Base-by-base conservation (phyloP, 805 yeast species). In the Metschnikowia drakensbergensis region DNA sequence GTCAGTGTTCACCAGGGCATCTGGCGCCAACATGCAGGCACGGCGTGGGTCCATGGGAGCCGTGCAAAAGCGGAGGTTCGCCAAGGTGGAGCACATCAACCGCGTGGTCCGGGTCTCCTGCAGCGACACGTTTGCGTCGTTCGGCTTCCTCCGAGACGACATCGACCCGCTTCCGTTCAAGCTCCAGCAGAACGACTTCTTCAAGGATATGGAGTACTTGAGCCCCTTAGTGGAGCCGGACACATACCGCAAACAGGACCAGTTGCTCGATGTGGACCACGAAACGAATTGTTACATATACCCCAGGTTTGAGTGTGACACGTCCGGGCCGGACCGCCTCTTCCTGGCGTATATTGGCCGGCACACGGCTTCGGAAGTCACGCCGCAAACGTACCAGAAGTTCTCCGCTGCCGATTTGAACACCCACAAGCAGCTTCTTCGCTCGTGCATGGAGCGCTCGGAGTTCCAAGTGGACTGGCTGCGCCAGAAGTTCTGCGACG, bases 121-220 rank as follows among this genome's bases (percentile, higher is more conserved):
- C 57, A 89, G 86, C 59, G 75, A 83, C 0, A 62, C 70, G 9
- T 87, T 86, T 59, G 67, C 79, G 0, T 83, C 87, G 0, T 86
- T 86, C 66, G 83, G 82, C 0, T 81, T 86, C 40, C 65, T 87
- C 11, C 76, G 84, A 53, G 84, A 83, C 53, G 90, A 86, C 44
- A 64, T 76, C 8, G 83, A 79, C 53, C 58, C 67, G n/a, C 61
- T 86, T 1, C 87, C 88, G 0, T 68, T 83, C n/a, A 63, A 75
- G 34, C 62, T 84, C 11, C 67, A 68, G 8, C 67, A 69, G 43
- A 76, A 80, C 52, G 66, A 71, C 11, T 68, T 85, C 34, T 55
- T 71, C 9, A 63, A 65, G 31, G 90, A 86, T 57, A 70, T 86
- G 56, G 74, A 74, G 6, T 68, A 69, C 37, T 66, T 84, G 36